Base-by-base conservation (phyloP, 73 alveolate species). In the Paramecium sonneborni region DNA sequence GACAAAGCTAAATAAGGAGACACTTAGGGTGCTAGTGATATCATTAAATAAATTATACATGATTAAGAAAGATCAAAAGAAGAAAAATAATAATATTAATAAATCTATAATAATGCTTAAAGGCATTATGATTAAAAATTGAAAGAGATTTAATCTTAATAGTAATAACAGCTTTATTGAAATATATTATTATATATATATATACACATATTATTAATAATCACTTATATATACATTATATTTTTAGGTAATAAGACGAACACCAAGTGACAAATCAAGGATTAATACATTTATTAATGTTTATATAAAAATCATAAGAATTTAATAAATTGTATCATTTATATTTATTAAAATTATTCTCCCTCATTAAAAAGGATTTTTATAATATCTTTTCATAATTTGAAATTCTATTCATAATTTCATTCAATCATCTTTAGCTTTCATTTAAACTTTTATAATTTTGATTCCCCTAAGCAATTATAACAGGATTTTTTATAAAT, bases 401-500 rank as follows among this genome's bases (percentile, higher is more conserved):
- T 85, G 85, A 28, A 94, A 98, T 37, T 76, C 86, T 46, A 46
- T 46, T 46, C 57, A 14, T 1, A 15, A 46, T 37, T 93, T 95
- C 76, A 94, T 97, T 48, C 96, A 93, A 14, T 5, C 1, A 69
- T 11, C 11, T 28, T 30, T 69, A 30, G 4, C 2, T 6, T 89
- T 94, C 96, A 85, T 93, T 98, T 41, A 98, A 91, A 41, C 96
- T 95, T 79, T 93, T 93, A 18, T 43, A 11, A 5, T 43, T 43
- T 11, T 6, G 14, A 43, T 43, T 11, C 56, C 99, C 95, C 82
- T 97, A 93, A 41, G 99, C 95, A 76, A 99, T 98, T 92, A 97
- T 98, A 6, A 99, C 99, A 8, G 99, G 97, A 2, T 99, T 99
- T 15, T 99, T 98, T 18, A 98, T 94, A 35, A 98, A 92, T 35